A percentile compares a stretch with the other conserved stretches of the same genome.
Evolutionary conservation across 371 early-diverging fungal genomes (phyloP).

Genomic region (Rhizopus sp.): DNA sequence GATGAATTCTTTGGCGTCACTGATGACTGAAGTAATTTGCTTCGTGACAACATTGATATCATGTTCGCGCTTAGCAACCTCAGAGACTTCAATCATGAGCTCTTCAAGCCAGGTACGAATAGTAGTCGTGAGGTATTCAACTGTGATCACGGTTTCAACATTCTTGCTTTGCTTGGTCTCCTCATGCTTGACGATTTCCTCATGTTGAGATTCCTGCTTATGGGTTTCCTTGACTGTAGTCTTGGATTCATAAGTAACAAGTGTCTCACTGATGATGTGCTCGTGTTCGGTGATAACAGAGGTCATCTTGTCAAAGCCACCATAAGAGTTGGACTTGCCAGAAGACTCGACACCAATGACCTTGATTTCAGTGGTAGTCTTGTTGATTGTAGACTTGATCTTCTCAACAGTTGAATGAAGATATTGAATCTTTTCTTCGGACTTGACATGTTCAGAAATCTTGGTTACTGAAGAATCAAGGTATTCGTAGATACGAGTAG

Average conservation of each 20-base stretch:
- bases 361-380: conserved; percentile 26
- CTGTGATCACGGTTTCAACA: conserved; percentile 12
- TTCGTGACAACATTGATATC: conserved; percentile 16
- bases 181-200: conserved; percentile 5
- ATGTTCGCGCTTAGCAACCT: conserved; percentile 18
- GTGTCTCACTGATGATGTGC: conserved; percentile 22
- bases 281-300: conserved; percentile 29
- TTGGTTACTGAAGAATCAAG: conserved; percentile 25
- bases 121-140: conserved; percentile 14
- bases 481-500: conserved; percentile 13
- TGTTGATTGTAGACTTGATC: conserved; percentile 23
- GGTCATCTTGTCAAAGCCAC: conserved; percentile 32
- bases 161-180: conserved; percentile 8
- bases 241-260: conserved; percentile 23
- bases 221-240: conserved; percentile 8
- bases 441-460: conserved; percentile 24
- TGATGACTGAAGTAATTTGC: conserved; percentile 11
- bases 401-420: conserved; percentile 20
- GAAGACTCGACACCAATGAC: conserved; percentile 20
- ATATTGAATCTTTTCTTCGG: conserved; percentile 20
- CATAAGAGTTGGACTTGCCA: conserved; percentile 6
- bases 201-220: conserved; percentile 3
- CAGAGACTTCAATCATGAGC: conserved; percentile 23
- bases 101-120: conserved; percentile 22
- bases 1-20: conserved; percentile 20